Evolutionary conservation across 2,329 filamentous ascomycete genomes (phyloP).

Genomic region (Colletotrichum tropicale): DNA sequence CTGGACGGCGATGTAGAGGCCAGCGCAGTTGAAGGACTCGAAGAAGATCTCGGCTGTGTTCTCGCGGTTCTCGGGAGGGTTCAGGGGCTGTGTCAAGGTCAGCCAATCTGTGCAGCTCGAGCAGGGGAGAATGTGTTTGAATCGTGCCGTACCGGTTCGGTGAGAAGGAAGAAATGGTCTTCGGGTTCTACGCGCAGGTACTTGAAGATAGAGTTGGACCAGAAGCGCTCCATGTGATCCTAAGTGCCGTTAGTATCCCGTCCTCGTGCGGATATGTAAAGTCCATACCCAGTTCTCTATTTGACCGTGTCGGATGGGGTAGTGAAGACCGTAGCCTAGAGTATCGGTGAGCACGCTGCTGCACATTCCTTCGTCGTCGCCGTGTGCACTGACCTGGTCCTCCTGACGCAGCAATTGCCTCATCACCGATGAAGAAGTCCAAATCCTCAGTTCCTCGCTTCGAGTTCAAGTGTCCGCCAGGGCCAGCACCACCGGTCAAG

Average conservation of each 20-base stretch:
- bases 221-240: constrained; percentile 99
- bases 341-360: constrained; percentile 24
- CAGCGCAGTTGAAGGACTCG: constrained; percentile 99
- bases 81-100: constrained; percentile 72
- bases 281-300: constrained; percentile 93
- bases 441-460: constrained; percentile 98
- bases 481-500: constrained; percentile 86
- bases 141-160: constrained; percentile 77
- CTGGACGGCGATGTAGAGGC: constrained; percentile 98
- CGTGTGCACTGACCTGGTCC: constrained; percentile 71
- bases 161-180: constrained; percentile 97
- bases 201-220: constrained; percentile 99
- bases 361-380: background rate
- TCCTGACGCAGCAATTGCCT: constrained; percentile 81
- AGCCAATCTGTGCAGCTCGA: background rate
- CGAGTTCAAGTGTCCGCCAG: constrained; percentile 79
- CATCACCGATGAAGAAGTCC: constrained; percentile 98
- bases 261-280: background rate
- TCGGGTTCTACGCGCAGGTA: constrained; percentile 97
- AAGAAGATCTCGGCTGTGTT: constrained; percentile 99
- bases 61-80: constrained; percentile 97
- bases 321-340: constrained; percentile 90
- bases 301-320: constrained; percentile 96
- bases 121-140: background rate
- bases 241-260: constrained; percentile 43